These are phyloP conservation scores for Yamadazyma atlantica DNA, from an alignment of 1,139 yeast species.

Conservation along the genomic window DNA sequence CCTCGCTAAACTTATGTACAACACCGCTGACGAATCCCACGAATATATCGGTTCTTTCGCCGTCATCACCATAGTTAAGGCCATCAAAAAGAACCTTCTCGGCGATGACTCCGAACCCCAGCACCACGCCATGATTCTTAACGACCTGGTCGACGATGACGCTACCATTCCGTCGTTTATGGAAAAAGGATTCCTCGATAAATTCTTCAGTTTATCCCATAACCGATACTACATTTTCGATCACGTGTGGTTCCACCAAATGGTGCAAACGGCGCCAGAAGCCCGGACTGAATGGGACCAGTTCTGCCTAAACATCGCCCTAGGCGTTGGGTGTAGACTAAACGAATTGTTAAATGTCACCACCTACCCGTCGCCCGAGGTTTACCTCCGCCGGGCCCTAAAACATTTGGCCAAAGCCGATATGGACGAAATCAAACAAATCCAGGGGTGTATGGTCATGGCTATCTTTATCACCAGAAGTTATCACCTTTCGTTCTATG, in stretches of 20 bases:
- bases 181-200: conserved; percentile 10
- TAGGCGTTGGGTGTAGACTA: conserved; percentile 17
- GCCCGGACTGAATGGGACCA: conserved; percentile 12
- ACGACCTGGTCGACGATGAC: conserved; percentile 6
- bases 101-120: conserved; percentile 6
- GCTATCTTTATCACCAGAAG: conserved; percentile 15
- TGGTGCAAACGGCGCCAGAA: conserved; percentile 1
- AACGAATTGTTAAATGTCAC: conserved; percentile 13
- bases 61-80: conserved; percentile 15
- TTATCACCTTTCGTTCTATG: conserved; percentile 16
- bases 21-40: conserved; percentile 8
- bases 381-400: conserved; percentile 14
- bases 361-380: conserved; percentile 14
- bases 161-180: conserved; percentile 7
- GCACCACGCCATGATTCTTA: conserved; percentile 8
- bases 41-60: conserved; percentile 18
- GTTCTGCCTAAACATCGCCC: conserved; percentile 13
- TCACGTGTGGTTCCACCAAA: conserved; percentile 12
- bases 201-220: conserved; percentile 17
- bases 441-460: conserved; percentile 14
- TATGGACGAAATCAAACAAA: conserved; percentile 12
- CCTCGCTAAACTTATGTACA: conserved; percentile 11
- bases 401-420: conserved; percentile 9
- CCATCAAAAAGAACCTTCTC: conserved; percentile 11
- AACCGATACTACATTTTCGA: conserved; percentile 15